These are phyloP conservation scores for Aspergillus arachidicola DNA, from an alignment of 2,329 filamentous ascomycete species.

Conservation along the genomic window DNA sequence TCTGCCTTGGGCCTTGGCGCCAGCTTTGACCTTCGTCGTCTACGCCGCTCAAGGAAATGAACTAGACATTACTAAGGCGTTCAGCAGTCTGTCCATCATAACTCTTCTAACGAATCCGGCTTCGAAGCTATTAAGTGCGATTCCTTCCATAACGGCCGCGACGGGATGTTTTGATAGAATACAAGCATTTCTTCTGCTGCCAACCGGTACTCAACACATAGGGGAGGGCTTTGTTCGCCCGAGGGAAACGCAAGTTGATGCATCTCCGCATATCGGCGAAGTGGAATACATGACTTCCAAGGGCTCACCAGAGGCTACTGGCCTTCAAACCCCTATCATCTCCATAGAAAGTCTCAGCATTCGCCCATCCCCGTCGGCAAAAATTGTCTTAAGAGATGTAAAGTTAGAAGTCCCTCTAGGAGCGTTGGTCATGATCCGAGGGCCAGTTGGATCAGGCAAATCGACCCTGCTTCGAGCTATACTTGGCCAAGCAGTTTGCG, in stretches of 20 bases:
- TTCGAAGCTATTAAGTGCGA: slow-evolving; percentile 20
- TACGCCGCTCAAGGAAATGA: slow-evolving; percentile 13
- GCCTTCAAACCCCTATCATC: no score
- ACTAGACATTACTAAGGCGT: slow-evolving; percentile 15
- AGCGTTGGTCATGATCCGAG: slow-evolving; percentile 11
- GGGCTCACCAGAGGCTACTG: no score
- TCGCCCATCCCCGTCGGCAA: no score
- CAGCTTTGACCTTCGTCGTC: slow-evolving; percentile 23
- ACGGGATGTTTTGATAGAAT: slow-evolving; percentile 21
- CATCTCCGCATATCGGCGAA: no score
- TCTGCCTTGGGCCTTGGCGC: slow-evolving; percentile 19
- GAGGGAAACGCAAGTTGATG: no score
- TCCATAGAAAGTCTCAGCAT: no score
- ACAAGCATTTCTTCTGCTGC: slow-evolving; percentile 15
- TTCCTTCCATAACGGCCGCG: slow-evolving; percentile 17
- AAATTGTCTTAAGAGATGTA: background rate
- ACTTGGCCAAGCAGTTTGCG: slow-evolving; percentile 5
- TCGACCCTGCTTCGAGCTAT: slow-evolving; percentile 13
- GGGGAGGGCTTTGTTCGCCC: no score
- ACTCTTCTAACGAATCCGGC: slow-evolving; percentile 24
- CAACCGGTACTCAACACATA: no score
- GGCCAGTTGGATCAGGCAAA: slow-evolving; percentile 19
- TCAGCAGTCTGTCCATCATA: slow-evolving; percentile 27
- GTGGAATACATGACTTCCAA: no score
- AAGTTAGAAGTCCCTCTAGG: background rate